A percentile compares a stretch with the other conserved stretches of the same genome.
These are phyloP conservation scores for Glycine soja DNA, from an alignment of 306 rosid genomes.

Conservation along the genomic window DNA sequence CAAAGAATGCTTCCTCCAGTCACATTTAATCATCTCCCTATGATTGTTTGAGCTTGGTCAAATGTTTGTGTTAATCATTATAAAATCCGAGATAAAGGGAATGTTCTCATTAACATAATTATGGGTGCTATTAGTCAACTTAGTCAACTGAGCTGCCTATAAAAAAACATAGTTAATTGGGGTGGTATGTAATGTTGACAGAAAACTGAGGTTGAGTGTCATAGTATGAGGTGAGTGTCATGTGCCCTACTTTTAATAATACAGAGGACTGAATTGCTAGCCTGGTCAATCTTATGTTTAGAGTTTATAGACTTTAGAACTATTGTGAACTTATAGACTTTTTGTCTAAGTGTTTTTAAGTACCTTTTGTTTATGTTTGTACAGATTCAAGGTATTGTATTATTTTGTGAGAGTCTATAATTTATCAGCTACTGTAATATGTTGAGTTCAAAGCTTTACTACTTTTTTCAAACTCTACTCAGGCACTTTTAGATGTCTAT, in stretches of 20 bases:
- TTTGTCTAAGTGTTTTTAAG: not conserved
- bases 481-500: slow-evolving; percentile 90
- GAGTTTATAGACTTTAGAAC: slow-evolving; percentile 19
- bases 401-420: slow-evolving; percentile 23
- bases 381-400: slow-evolving; percentile 23
- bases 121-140: not conserved
- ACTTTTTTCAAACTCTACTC: slow-evolving; percentile 36
- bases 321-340: slow-evolving; percentile 25
- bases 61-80: too few relatives aligned
- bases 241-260: not conserved
- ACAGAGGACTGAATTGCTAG: slow-evolving; percentile 2
- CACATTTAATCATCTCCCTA: too few relatives aligned
- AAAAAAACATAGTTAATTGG: too few relatives aligned
- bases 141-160: not conserved
- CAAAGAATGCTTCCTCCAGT: too few relatives aligned
- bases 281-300: slow-evolving; percentile 19
- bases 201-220: not conserved
- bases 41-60: too few relatives aligned
- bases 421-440: slow-evolving; percentile 14
- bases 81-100: not conserved
- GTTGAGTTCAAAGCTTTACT: slow-evolving; percentile 18
- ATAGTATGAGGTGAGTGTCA: slow-evolving; percentile 6
- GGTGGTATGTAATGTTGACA: not conserved
- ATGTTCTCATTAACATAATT: not conserved
- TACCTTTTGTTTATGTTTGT: slow-evolving; percentile 20